These are phyloP conservation scores for Acanthochlamys bracteata DNA, from an alignment of 106 monocot species.

Conservation along the genomic window DNA sequence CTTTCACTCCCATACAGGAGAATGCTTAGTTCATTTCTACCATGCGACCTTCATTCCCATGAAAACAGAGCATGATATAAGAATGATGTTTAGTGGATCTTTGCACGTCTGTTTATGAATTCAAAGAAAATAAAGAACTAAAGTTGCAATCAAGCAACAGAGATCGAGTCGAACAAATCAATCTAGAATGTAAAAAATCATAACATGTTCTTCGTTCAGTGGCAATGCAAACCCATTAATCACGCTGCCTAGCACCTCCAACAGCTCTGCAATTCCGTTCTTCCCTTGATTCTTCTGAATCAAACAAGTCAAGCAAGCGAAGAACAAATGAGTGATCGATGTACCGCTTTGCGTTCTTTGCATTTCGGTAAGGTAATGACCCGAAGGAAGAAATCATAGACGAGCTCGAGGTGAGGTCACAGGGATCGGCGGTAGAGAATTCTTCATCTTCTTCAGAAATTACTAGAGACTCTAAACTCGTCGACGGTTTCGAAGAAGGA, in stretches of 20 bases:
- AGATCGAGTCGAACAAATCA: no score
- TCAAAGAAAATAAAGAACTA: no score
- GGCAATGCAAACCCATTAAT: slow-evolving; percentile 23
- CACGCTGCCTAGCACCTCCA: slow-evolving; percentile 17
- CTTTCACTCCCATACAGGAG: no score
- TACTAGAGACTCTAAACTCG: not conserved
- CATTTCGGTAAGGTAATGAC: slow-evolving; percentile 16
- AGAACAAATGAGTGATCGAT: slow-evolving; percentile 16
- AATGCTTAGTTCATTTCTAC: no score
- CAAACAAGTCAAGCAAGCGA: slow-evolving; percentile 14
- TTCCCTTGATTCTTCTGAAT: slow-evolving; percentile 14
- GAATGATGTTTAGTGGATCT: no score
- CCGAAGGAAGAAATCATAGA: slow-evolving; percentile 24
- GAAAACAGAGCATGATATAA: no score
- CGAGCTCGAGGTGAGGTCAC: slow-evolving; percentile 20
- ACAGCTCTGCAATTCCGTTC: slow-evolving; percentile 15
- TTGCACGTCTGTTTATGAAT: no score
- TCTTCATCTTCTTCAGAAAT: slow-evolving; percentile 12
- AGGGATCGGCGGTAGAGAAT: slow-evolving; percentile 14
- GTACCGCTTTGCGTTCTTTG: slow-evolving; percentile 24
- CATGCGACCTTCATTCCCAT: no score
- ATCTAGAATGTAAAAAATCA: no score
- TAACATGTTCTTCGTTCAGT: slow-evolving; percentile 22
- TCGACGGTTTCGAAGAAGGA: not conserved
- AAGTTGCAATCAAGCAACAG: no score